phyloP scores from a whole-genome alignment of 768 basidiomycete genomes.

The Steccherinum ochraceum region DNA sequence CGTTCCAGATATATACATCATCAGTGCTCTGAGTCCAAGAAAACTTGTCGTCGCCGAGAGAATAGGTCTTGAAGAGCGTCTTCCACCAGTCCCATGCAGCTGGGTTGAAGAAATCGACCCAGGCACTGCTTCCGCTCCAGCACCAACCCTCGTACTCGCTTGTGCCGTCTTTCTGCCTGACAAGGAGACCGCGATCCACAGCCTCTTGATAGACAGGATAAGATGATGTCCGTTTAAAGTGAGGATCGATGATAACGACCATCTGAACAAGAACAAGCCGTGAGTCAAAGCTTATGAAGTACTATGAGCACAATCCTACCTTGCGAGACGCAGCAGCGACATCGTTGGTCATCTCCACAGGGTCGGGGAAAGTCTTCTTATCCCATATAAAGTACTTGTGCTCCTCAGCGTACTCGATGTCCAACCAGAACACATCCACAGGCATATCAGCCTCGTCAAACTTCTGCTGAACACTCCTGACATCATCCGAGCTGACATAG shows the following conservation, averaged over 20 bases:
- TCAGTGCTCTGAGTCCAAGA: constrained; percentile 77
- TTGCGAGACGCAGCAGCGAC: constrained; percentile 82
- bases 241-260: constrained; percentile 97
- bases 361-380: constrained; percentile 86
- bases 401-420: constrained; percentile 91
- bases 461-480: constrained; percentile 74
- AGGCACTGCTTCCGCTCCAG: constrained; percentile 94
- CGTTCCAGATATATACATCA: constrained; percentile 93
- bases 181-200: constrained; percentile 72
- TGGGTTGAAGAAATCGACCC: constrained; percentile 98
- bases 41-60: constrained; percentile 53
- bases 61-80: constrained; percentile 63
- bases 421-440: constrained; percentile 94
- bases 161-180: constrained; percentile 74
- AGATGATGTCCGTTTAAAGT: constrained; percentile 74
- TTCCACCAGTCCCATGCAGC: constrained; percentile 88
- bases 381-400: constrained; percentile 99
- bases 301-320: constrained; percentile 37
- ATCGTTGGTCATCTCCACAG: constrained; percentile 87
- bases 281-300: too few relatives aligned
- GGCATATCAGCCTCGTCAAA: constrained; percentile 96
- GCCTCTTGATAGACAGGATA: constrained; percentile 87
- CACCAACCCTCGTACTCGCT: constrained; percentile 97
- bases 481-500: constrained; percentile 85
- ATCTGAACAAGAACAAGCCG: constrained; percentile 47